Base-by-base conservation (phyloP, 257 asterid species). In the Solanum clarkiae region DNA sequence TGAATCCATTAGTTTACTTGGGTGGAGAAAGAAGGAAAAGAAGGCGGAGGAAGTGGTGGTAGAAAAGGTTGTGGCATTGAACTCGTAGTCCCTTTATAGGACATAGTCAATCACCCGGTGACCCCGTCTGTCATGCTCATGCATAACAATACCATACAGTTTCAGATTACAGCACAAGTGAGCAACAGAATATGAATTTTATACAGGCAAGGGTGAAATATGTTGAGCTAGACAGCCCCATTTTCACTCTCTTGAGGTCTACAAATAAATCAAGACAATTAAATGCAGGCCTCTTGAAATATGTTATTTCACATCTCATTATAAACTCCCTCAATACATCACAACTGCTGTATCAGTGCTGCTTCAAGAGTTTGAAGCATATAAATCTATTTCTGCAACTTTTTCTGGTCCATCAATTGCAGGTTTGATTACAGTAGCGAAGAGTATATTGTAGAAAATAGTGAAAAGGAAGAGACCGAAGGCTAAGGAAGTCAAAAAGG, bases 401-500 rank as follows among this genome's bases (percentile, higher is more conserved):
- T 86, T 62, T 18, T 85, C 91, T 10, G 89, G 89, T 47, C 90
- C 92, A 84, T 94, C 98, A 68, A 94, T 79, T 5, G 97, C 90
- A 44, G 98, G 98, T 85, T 94, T 92, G 89, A 92, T 93, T 47
- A 94, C 91, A 22, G 94, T 87, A 17, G 75, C 32, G 81, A 94
- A 94, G 71, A 94, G 20, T 77, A 94, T 84, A 81, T 94, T 94
- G 84, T 94, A 94, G 81, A 94, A 83, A 54, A 93, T 86, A 45
- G 96, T 90, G 80, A 94, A 92, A 32, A 94, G 13, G 22, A 92
- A 59, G 51, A 94, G 93, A 66, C 45, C 88, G 3, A 92, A 56
- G 85, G 90, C 90, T 71, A 82, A 45, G 47, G 66, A 80, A 36
- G 84, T 77, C 90, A 93, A 85, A 83, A 91, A 84, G 1, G 94